A percentile compares a stretch with the other conserved stretches of the same genome.
These are phyloP conservation scores for Penstemon eatonii DNA, from an alignment of 257 asterid genomes.

Conservation along the genomic window DNA sequence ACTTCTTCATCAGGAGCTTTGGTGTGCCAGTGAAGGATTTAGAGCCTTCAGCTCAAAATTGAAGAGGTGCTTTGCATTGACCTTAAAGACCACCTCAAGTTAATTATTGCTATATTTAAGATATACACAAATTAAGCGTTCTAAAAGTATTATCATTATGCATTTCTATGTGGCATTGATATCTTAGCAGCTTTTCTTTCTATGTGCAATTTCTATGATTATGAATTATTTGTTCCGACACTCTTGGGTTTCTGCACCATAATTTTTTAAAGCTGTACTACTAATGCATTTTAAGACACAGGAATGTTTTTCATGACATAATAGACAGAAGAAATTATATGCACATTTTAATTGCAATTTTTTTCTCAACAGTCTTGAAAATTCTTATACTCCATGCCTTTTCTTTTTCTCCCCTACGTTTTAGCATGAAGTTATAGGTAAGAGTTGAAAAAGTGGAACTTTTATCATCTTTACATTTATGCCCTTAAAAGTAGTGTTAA, in stretches of 20 bases:
- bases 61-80: slow-evolving; percentile 59
- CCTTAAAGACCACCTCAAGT: slow-evolving; percentile 19
- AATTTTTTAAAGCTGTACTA: slow-evolving; percentile 25
- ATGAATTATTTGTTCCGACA: slow-evolving; percentile 15
- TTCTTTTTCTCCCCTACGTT: no score
- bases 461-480: no score
- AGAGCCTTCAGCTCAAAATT: slow-evolving; percentile 84
- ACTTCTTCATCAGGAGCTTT: slow-evolving; percentile 94
- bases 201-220: slow-evolving; percentile 7
- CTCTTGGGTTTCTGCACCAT: slow-evolving; percentile 20
- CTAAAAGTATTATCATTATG: slow-evolving; percentile 17
- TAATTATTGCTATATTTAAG: slow-evolving; percentile 17
- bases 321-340: slow-evolving; percentile 12
- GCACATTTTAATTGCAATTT: not conserved
- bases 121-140: slow-evolving; percentile 11
- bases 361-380: slow-evolving; percentile 7
- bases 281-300: not conserved
- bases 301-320: not conserved
- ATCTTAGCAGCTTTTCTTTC: slow-evolving; percentile 20
- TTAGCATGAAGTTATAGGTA: no score
- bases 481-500: no score
- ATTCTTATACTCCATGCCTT: not conserved
- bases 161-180: slow-evolving; percentile 24
- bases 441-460: no score
- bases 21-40: slow-evolving; percentile 99